A percentile compares a stretch with the other conserved stretches of the same genome.
Conservation (phyloP, 2,329 filamentous ascomycete genomes). For the Pseudopithomyces chartarum region DNA sequence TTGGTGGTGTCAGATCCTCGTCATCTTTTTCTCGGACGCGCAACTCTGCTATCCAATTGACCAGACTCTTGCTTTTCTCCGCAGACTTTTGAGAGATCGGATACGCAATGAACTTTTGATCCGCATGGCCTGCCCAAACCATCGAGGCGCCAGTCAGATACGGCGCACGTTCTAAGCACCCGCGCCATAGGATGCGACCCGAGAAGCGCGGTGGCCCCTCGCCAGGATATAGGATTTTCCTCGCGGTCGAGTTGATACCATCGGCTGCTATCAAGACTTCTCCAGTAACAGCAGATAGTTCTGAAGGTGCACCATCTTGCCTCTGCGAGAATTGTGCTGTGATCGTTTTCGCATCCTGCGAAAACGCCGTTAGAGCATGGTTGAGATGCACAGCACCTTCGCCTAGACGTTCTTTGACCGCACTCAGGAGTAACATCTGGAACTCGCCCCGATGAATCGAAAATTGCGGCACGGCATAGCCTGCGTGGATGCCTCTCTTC, state of each 20-base stretch:
- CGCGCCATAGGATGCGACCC: conserved; percentile 54
- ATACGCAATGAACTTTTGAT: conserved; percentile 56
- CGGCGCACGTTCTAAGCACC: conserved; percentile 47
- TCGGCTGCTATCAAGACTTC: conserved; percentile 50
- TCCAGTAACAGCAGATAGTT: conserved; percentile 36
- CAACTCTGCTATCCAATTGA: conserved; percentile 56
- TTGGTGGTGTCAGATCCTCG: conserved; percentile 50
- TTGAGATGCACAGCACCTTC: conserved; percentile 46
- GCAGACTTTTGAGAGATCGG: conserved; percentile 48
- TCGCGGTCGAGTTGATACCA: conserved; percentile 52
- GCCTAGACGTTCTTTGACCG: conserved; percentile 50
- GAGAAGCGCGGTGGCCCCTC: conserved; percentile 54
- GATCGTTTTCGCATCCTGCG: conserved; percentile 41
- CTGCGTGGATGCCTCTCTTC: conserved; percentile 47
- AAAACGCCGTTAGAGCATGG: conserved; percentile 45
- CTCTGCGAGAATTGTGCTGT: conserved; percentile 46
- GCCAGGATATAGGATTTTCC: conserved; percentile 48
- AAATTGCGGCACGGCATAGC: conserved; percentile 52
- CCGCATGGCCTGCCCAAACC: conserved; percentile 54
- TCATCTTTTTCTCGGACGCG: conserved; percentile 50
- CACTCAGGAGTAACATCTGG: conserved; percentile 51
- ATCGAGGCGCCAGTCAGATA: conserved; percentile 52
- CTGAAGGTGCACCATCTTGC: conserved; percentile 30
- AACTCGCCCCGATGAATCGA: conserved; percentile 54
- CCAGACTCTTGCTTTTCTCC: conserved; percentile 45